These are phyloP conservation scores for Gossypium davidsonii DNA, from an alignment of 441 rosid genomes.

Conservation along the genomic window DNA sequence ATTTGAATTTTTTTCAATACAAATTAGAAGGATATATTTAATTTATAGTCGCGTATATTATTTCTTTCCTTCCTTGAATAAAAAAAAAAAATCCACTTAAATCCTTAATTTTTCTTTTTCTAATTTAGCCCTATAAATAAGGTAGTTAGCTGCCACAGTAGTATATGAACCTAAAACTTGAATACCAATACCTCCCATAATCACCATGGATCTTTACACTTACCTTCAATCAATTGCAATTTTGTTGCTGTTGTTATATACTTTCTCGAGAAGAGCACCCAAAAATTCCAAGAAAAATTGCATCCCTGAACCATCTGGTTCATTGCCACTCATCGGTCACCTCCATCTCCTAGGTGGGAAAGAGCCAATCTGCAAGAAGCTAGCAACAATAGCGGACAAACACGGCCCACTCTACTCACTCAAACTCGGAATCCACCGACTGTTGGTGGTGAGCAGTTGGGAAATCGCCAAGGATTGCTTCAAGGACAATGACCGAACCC, in stretches of 20 bases:
- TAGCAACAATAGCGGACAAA: constrained; percentile 44
- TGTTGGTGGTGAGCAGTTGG: constrained; percentile 35
- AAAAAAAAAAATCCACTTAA: too few relatives aligned
- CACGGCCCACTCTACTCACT: constrained; percentile 49
- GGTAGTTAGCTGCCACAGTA: too few relatives aligned
- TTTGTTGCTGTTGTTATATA: neutral
- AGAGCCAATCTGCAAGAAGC: constrained; percentile 35
- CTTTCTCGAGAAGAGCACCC: neutral
- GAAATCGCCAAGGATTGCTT: constrained; percentile 42
- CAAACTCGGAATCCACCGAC: constrained; percentile 29
- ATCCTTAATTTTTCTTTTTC: too few relatives aligned
- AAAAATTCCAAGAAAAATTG: neutral
- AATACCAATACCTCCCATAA: neutral
- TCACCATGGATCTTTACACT: neutral
- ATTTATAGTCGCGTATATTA: too few relatives aligned
- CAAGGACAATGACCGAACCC: constrained; percentile 36
- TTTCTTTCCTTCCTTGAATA: too few relatives aligned
- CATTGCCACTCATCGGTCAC: constrained; percentile 62
- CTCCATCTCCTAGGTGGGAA: constrained; percentile 39
- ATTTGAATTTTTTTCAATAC: too few relatives aligned
- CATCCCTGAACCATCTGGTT: constrained; percentile 42
- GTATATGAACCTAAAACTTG: neutral
- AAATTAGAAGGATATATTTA: too few relatives aligned
- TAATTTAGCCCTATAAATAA: too few relatives aligned
- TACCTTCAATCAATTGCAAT: neutral